Evolutionary conservation across 2,329 filamentous ascomycete genomes (phyloP), one percentile per base, ranked within the genome.

Genomic region (Fusarium sp.): DNA sequence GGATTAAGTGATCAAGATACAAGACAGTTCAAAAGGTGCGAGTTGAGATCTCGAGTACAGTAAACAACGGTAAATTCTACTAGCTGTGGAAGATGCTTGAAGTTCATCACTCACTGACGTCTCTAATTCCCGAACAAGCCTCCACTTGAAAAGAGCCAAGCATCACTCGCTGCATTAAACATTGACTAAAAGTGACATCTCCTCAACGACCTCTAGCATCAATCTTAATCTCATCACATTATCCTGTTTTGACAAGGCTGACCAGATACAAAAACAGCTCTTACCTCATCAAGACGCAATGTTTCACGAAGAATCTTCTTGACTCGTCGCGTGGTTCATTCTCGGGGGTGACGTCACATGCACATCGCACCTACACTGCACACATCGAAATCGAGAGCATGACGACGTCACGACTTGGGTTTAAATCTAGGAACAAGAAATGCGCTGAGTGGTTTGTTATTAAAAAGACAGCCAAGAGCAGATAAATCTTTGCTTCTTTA

Each of bases 331-430:
- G 74, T 76, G 71, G 62, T 58, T 69, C 53, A 56, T 45, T 27
- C 13, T 15, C 15, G 45, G 48, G 53, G 26, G 67, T 76, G 75
- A 76, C 75, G 75, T 76, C 74, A 76, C 75, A 76, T 67, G 73
- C 56, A 40, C 70, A 65, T 60, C 30, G 54, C 55, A 56, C 58
- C 46, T 46, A 64, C 27, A 40, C 44, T 23, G 23, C 60, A 52
- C 57, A 49, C 42, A 60, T 30, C 40, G 49, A 55, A 69, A 64
- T 42, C 37, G 69, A 56, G 64, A 69, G 69, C 73, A 75, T 76
- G 73, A 76, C 75, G 74, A 76, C 75, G 75, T 76, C 75, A 76
- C 75, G 74, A 71, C 63, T 70, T 52, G 45, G 9, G 9, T n/a
- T 26, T n/a, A 45, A 65, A 64, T 49, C 60, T 40, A 73, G 59